phyloP scores from a whole-genome alignment of 805 yeast genomes.

The Teunomyces aglyptinius region DNA sequence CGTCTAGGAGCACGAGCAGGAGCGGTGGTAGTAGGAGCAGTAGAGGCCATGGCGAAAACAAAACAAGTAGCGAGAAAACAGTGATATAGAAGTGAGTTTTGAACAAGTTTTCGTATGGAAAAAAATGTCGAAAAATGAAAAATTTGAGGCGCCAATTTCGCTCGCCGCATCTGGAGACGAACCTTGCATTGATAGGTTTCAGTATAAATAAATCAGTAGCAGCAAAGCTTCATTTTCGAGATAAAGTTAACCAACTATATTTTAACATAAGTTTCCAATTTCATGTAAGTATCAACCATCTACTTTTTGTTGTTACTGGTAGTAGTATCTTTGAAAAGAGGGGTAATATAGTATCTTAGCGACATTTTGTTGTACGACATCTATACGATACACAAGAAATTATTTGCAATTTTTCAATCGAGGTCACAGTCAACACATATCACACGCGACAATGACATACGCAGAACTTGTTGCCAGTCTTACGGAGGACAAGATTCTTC shows the following conservation, averaged over 20 bases:
- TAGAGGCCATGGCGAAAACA: conserved; percentile 1
- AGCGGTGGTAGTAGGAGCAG: conserved; percentile 12
- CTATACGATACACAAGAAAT: neutral
- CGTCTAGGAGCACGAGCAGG: conserved; percentile 30
- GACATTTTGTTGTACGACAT: neutral
- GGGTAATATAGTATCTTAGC: neutral
- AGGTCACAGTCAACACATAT: no score
- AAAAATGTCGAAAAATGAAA: conserved; percentile 9
- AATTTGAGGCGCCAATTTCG: conserved; percentile 3
- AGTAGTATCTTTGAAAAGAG: no score
- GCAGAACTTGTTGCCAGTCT: conserved; percentile 55
- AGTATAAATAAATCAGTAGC: neutral
- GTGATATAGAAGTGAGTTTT: neutral
- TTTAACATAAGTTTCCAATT: no score
- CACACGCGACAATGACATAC: conserved; percentile 28
- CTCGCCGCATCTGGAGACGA: neutral
- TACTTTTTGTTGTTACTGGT: no score
- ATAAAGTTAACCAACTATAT: no score
- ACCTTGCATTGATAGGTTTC: neutral
- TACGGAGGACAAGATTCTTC: conserved; percentile 48
- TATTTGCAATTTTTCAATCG: neutral
- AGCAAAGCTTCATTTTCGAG: no score
- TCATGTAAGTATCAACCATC: no score
- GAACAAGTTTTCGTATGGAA: conserved; percentile 4
- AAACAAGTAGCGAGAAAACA: neutral